Base-by-base conservation (phyloP, 1,284 basidiomycete genomes). In the Apiotrichum siamense region DNA sequence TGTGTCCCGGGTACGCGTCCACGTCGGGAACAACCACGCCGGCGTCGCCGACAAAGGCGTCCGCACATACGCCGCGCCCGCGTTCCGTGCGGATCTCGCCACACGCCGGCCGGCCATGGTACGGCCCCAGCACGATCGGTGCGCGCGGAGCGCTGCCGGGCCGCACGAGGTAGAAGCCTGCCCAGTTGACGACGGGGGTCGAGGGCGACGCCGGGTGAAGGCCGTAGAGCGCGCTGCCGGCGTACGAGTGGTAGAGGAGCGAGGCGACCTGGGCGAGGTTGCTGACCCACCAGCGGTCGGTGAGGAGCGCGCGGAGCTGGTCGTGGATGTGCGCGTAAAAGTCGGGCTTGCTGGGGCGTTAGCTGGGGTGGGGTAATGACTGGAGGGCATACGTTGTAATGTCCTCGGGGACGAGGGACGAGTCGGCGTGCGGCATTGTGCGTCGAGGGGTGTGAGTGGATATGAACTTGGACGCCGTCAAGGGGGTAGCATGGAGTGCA, bases 91-190 rank as follows among this genome's bases (percentile, higher is more conserved):
- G 77, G 69, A 93, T 90, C 59, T 81, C 81, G 58, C 89, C 86
- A 69, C 89, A 93, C 0, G 90, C 89, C 2, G 89, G 90, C 59
- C 85, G 87, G 43, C 90, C 90, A 59, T 83, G 85, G 73, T 91
- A 94, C 0, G 90, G 89, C 0, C 86, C 89, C 3, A 92, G 76
- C 36, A 88, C 75, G 11, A 92, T 76, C 39, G 41, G 44, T 26
- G n/a, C 15, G 25, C 21, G 1, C 84, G 77, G 59, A 81, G 74
- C n/a, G n/a, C n/a, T n/a, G n/a, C n/a, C n/a, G n/a, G n/a, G n/a
- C n/a, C n/a, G n/a, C n/a, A n/a, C n/a, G 49, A 92, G 73, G 74
- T 94, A 93, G 75, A 94, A 92, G 20, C 89, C 88, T 89, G 38
- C 17, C 90, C 90, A 93, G 65, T 91, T 92, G 23, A 92, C 87